Percentiles rank a stretch among this genome's conserved stretches.
These are phyloP conservation scores for Phanerochaete sordida DNA, from an alignment of 768 basidiomycete genomes.

Conservation along the genomic window DNA sequence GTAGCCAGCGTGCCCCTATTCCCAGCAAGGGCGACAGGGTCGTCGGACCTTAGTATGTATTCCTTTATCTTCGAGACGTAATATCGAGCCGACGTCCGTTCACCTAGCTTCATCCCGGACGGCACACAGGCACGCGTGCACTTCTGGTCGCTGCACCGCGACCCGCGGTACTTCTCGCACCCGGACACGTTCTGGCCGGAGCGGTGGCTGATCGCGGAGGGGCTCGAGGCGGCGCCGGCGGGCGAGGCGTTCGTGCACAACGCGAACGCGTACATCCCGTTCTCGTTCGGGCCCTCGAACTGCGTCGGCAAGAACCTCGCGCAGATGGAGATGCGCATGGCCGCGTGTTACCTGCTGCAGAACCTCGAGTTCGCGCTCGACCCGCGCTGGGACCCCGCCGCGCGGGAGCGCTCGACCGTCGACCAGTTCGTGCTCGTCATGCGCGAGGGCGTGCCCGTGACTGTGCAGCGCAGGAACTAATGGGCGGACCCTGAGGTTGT, in stretches of 20 bases:
- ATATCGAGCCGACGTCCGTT: neutral
- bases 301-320: slow-evolving; percentile 15
- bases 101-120: slow-evolving; percentile 15
- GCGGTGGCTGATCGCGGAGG: slow-evolving; percentile 18
- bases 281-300: slow-evolving; percentile 8
- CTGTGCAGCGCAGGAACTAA: neutral
- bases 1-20: slow-evolving; percentile 14
- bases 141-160: slow-evolving; percentile 16
- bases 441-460: neutral
- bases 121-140: slow-evolving; percentile 16
- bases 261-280: slow-evolving; percentile 8
- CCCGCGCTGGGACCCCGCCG: slow-evolving; percentile 25
- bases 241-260: slow-evolving; percentile 1
- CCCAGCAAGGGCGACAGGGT: slow-evolving; percentile 11
- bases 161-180: slow-evolving; percentile 20
- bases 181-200: slow-evolving; percentile 22
- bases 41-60: slow-evolving; percentile 2
- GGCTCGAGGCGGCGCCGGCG: neutral
- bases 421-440: slow-evolving; percentile 20
- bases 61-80: neutral
- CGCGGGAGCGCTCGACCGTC: slow-evolving; percentile 24
- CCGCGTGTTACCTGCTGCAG: slow-evolving; percentile 29
- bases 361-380: slow-evolving; percentile 31
- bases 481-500: neutral
- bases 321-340: slow-evolving; percentile 16